Evolutionary conservation across 257 asterid species (phyloP), one percentile per base, ranked within the genome.

Genomic region (Solanum gandarillasii): DNA sequence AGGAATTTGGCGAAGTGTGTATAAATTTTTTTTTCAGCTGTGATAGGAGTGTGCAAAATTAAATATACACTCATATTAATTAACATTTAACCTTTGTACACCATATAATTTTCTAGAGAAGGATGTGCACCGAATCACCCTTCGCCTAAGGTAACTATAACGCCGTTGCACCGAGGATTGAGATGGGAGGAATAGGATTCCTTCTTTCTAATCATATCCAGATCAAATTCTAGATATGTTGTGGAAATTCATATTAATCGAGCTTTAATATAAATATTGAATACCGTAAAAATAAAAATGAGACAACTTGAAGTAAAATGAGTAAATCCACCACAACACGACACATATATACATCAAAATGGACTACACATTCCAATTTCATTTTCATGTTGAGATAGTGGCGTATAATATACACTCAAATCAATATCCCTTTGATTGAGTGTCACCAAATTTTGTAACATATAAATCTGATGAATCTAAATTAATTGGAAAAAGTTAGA

Each of bases 301-400:
- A 39, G 58, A 76, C 60, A 38, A 55, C 21, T 36, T n/a, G 83
- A 78, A 78, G 23, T 78, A 12, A 78, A 79, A 43, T 79, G 67
- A 25, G 72, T 38, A 32, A n/a, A 65, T 89, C 84, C 62, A 83
- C 18, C 67, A 62, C 76, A 83, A 60, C 88, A 89, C 86, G 89
- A 79, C 89, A 89, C 81, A 9, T 52, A 85, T 14, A 34, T 39
- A 35, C 68, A 10, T 81, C 70, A 46, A 74, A 74, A 36, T 46
- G 31, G 85, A 81, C 18, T 81, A 29, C 70, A 81, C 39, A 81
- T 46, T 52, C 70, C 85, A 81, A 81, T 23, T 4, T 46, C 68
- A 46, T 62, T 62, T 27, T 81, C 38, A 79, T 79, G 84, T 79
- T 43, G 67, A 79, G 38, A 43, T 79, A 46, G 38, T 81, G 85